These are phyloP conservation scores for Fragaria vesca DNA, from an alignment of 306 rosid genomes.

Conservation along the genomic window DNA sequence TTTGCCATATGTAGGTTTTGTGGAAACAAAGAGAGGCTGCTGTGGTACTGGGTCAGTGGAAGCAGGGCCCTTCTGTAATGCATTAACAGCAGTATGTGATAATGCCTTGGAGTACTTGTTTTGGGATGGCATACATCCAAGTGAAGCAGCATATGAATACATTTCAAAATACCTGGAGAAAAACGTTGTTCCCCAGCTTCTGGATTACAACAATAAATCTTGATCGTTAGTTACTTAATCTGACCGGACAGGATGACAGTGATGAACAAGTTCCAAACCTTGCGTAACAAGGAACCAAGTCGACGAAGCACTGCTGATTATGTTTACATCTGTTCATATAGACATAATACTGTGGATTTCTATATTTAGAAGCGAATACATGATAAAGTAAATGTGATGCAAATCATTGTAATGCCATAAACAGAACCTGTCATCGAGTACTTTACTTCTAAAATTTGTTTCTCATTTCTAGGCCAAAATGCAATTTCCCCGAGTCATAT, in stretches of 20 bases:
- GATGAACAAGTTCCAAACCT: background rate
- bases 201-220: background rate
- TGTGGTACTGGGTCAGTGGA: slow-evolving; percentile 55
- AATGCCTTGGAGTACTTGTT: slow-evolving; percentile 45
- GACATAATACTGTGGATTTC: background rate
- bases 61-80: slow-evolving; percentile 42
- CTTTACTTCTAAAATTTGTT: background rate
- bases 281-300: background rate
- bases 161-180: slow-evolving; percentile 29
- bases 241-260: background rate
- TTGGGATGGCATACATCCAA: slow-evolving; percentile 67
- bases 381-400: background rate
- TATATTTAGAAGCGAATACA: background rate
- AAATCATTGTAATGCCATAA: background rate
- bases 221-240: background rate
- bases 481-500: background rate
- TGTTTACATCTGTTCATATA: background rate
- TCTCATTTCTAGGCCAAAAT: background rate
- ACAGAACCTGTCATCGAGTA: background rate
- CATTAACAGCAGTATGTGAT: slow-evolving; percentile 29
- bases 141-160: slow-evolving; percentile 32
- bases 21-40: slow-evolving; percentile 46
- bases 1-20: slow-evolving; percentile 35
- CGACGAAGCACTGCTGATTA: background rate
- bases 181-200: slow-evolving; percentile 31